Base-by-base conservation (phyloP, 1,284 basidiomycete genomes). In the Lignosus rhinocerotis region DNA sequence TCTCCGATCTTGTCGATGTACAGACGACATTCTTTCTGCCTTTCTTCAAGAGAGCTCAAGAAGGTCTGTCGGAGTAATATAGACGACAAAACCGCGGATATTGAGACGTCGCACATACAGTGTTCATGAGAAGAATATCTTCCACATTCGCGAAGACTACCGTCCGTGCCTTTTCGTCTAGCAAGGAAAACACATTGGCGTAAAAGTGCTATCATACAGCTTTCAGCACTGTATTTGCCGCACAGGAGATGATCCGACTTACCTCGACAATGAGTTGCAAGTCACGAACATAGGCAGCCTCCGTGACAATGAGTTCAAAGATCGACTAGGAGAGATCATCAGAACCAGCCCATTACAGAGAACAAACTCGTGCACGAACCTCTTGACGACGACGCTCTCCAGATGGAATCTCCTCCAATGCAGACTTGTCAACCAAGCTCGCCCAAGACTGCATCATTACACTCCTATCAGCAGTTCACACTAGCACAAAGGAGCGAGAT, bases 81-180 rank as follows among this genome's bases (percentile, higher is more conserved):
- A 60, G 32, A 25, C 33, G 52, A 11, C 60, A 2, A 31, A 14
- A 3, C 2, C 14, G 39, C 53, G 14, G 16, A 6, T 6, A 69
- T 17, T 17, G 6, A 14, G 25, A 12, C 30, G 21, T 12, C 4
- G 5, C 21, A 45, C 83, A 60, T 66, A 92, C 90, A 17, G 93
- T 95, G 68, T 96, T 95, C 54, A 86, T 89, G 30, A 96, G 75
- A 8, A 96, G 78, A 55, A 96, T 88, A 64, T 96, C 94, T 69
- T 98, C 95, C 31, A 98, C 82, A 67, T 98, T 98, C 14, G 92
- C 92, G 69, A 98, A 98, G 33, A 98, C 88, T 47, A 91, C 91
- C 0, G 83, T 87, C 16, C 88, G 80, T 3, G 91, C 92, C 69
- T 93, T 93, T 54, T 81, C 79, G 14, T 91, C 88, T n/a, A 98